phyloP scores from a whole-genome alignment of 2,329 filamentous ascomycete species.

The Westerdykella ornata region DNA sequence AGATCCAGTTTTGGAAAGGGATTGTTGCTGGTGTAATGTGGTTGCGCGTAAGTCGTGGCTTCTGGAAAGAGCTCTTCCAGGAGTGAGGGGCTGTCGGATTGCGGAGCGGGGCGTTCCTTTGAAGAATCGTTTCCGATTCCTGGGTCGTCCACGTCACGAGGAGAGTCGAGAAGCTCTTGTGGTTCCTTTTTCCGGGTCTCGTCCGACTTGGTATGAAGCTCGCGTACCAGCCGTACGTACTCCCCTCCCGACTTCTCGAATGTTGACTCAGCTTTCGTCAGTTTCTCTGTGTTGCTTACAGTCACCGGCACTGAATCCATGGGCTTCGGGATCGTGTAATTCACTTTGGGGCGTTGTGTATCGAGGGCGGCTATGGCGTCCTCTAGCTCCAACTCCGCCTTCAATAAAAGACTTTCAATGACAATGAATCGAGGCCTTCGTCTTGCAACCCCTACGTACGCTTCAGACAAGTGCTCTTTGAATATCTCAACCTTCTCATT shows the following conservation, averaged over 20 bases:
- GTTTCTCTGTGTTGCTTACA: too few species aligned
- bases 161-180: too few species aligned
- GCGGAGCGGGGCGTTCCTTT: background rate
- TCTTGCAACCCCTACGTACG: background rate
- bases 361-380: background rate
- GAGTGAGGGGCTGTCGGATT: conserved; percentile 31
- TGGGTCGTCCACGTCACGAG: too few species aligned
- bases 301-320: too few species aligned
- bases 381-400: background rate
- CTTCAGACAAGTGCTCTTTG: background rate
- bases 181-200: too few species aligned
- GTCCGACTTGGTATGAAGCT: too few species aligned
- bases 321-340: too few species aligned
- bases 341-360: background rate
- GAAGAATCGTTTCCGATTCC: too few species aligned
- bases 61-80: conserved; percentile 52
- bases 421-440: background rate
- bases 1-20: conserved; percentile 26
- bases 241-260: too few species aligned
- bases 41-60: conserved; percentile 20
- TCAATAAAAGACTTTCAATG: background rate
- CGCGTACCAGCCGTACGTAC: too few species aligned
- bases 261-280: too few species aligned
- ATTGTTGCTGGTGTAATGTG: conserved; percentile 11
- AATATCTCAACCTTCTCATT: background rate